phyloP scores from a whole-genome alignment of 805 yeast species.

The Zygosaccharomyces rouxii region DNA sequence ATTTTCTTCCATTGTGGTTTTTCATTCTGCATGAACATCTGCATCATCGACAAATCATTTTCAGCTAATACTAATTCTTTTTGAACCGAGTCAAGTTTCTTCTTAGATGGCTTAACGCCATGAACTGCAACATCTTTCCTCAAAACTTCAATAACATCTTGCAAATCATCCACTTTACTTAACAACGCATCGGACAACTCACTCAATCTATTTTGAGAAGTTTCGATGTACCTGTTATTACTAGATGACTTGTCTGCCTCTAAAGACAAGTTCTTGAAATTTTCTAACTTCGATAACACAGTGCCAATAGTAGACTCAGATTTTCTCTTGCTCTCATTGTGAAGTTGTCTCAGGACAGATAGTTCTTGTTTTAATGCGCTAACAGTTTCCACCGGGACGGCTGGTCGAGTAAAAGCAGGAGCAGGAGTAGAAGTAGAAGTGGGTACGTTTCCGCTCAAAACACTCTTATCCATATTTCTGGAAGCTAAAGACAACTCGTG shows the following conservation, averaged over 20 bases:
- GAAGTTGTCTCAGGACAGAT: constrained; percentile 54
- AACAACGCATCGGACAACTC: constrained; percentile 70
- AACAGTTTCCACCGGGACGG: constrained; percentile 16
- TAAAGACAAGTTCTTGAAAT: constrained; percentile 48
- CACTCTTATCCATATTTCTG: neutral
- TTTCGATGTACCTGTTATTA: constrained; percentile 61
- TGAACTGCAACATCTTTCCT: constrained; percentile 88
- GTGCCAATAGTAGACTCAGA: constrained; percentile 42
- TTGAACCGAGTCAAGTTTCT: constrained; percentile 62
- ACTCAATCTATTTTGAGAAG: constrained; percentile 67
- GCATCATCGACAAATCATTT: constrained; percentile 47
- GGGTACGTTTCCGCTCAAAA: neutral
- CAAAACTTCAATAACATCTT: constrained; percentile 84
- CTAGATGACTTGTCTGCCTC: constrained; percentile 33
- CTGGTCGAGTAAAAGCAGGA: neutral
- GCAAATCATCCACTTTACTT: constrained; percentile 82
- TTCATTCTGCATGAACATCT: constrained; percentile 60
- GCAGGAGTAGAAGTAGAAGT: neutral
- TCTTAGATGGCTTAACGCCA: constrained; percentile 75
- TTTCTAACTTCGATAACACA: constrained; percentile 43
- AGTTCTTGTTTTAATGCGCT: constrained; percentile 54
- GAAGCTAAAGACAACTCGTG: neutral
- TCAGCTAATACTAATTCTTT: constrained; percentile 63
- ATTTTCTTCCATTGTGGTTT: constrained; percentile 82
- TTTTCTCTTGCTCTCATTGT: constrained; percentile 40